These are phyloP conservation scores for Ulota crispa DNA, from an alignment of 225 moss, liverwort and hornwort species.

Conservation along the genomic window DNA sequence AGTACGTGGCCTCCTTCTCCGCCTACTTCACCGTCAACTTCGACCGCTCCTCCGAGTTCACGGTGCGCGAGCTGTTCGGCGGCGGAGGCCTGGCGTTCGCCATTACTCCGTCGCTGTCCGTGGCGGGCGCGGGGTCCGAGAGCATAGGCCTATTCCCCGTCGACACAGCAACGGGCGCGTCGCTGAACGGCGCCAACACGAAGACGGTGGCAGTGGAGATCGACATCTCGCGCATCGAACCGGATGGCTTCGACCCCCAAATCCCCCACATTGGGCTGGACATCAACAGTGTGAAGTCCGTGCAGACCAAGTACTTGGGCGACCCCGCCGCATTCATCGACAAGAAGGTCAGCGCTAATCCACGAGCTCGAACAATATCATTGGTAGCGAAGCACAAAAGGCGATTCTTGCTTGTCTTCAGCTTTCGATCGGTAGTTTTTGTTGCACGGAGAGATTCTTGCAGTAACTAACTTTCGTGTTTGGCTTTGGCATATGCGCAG, in stretches of 20 bases:
- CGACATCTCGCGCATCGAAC: slow-evolving; percentile 34
- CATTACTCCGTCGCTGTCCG: slow-evolving; percentile 35
- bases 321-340: slow-evolving; percentile 36
- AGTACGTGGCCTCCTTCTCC: slow-evolving; percentile 51
- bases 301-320: slow-evolving; percentile 42
- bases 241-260: slow-evolving; percentile 30
- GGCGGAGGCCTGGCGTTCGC: slow-evolving; percentile 49
- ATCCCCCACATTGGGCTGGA: slow-evolving; percentile 53
- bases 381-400: too few species aligned
- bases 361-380: not conserved
- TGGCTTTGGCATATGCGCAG: not conserved
- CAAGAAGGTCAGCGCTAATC: slow-evolving; percentile 14
- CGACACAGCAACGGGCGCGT: slow-evolving; percentile 29
- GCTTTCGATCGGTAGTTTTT: too few species aligned
- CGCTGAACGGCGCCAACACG: slow-evolving; percentile 13
- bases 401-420: too few species aligned
- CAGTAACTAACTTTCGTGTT: not conserved
- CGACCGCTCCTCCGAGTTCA: slow-evolving; percentile 39
- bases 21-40: slow-evolving; percentile 52
- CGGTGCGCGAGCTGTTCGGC: slow-evolving; percentile 40
- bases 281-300: slow-evolving; percentile 53
- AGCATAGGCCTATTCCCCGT: slow-evolving; percentile 49
- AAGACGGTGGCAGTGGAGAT: slow-evolving; percentile 60
- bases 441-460: too few species aligned
- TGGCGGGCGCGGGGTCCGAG: slow-evolving; percentile 18